Evolutionary conservation across 2,329 filamentous ascomycete genomes (phyloP).

Genomic region (Colletotrichum siamense): DNA sequence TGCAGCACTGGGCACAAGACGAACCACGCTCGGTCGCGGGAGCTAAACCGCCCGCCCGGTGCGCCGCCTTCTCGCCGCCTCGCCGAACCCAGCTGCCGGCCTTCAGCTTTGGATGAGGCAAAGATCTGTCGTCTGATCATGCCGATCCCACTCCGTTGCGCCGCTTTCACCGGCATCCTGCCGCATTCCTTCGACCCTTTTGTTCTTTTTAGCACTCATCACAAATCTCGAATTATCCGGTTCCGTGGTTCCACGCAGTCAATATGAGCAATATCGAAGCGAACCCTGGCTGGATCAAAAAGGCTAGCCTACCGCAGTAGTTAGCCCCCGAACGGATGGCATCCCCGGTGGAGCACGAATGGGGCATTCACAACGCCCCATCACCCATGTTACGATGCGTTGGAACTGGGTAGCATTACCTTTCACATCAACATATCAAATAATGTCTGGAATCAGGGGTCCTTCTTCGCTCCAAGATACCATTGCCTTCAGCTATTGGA

Average conservation of each 20-base stretch:
- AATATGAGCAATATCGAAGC: background rate
- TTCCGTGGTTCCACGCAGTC: background rate
- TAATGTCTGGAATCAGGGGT: background rate
- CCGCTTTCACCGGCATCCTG: background rate
- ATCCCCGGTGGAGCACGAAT: background rate
- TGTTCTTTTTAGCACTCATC: background rate
- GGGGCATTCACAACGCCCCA: background rate
- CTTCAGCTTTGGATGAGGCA: background rate
- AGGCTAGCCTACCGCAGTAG: background rate
- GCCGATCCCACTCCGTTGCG: background rate
- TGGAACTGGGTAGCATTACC: background rate
- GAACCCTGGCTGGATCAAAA: background rate
- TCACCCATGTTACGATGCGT: background rate
- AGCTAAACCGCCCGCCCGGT: background rate
- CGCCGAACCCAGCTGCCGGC: background rate
- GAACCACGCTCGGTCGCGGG: background rate
- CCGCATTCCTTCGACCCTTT: background rate
- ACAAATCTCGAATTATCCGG: background rate
- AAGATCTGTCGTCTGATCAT: background rate
- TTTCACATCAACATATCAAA: background rate
- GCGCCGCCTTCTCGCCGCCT: background rate
- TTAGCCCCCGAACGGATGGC: background rate
- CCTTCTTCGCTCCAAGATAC: background rate
- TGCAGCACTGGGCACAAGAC: background rate
- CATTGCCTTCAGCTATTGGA: background rate